Conservation (phyloP, 2,329 filamentous ascomycete genomes). For the Aspergillus thermomutatus region DNA sequence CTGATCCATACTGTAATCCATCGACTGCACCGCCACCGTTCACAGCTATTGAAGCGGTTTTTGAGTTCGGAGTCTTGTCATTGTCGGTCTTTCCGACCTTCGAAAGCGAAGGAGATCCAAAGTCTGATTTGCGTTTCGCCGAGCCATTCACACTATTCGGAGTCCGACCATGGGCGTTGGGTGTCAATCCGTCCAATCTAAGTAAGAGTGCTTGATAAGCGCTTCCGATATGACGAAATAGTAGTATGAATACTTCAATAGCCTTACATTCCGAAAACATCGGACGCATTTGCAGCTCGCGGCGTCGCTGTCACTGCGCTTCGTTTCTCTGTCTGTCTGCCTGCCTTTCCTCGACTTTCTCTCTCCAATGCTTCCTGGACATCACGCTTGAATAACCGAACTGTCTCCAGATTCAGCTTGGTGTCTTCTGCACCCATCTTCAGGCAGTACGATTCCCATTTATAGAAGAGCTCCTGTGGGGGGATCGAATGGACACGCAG, state of each 20-base stretch:
- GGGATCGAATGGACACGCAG: conserved; percentile 77
- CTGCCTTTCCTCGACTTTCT: conserved; percentile 63
- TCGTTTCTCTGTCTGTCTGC: conserved; percentile 62
- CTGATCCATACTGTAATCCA: conserved; percentile 36
- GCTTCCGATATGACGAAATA: neutral
- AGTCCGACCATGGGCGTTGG: conserved; percentile 51
- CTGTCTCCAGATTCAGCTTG: conserved; percentile 65
- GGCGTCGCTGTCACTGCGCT: conserved; percentile 55
- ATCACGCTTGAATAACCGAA: conserved; percentile 78
- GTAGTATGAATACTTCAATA: neutral
- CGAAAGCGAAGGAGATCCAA: conserved; percentile 44
- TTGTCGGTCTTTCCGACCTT: conserved; percentile 44
- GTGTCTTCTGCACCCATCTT: conserved; percentile 84
- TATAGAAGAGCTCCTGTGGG: conserved; percentile 88
- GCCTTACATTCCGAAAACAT: conserved; percentile 79
- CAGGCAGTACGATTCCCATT: conserved; percentile 98
- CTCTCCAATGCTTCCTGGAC: conserved; percentile 81
- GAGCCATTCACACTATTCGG: conserved; percentile 38
- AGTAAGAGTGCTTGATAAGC: neutral
- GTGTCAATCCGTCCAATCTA: conserved; percentile 66
- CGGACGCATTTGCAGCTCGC: conserved; percentile 56
- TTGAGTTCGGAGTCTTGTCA: conserved; percentile 49
- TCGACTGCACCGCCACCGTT: conserved; percentile 28
- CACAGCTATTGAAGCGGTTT: conserved; percentile 33
- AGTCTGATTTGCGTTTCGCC: conserved; percentile 52